Evolutionary conservation across 495 filamentous ascomycete species (phyloP).

Genomic region (Haplographium delicatum): DNA sequence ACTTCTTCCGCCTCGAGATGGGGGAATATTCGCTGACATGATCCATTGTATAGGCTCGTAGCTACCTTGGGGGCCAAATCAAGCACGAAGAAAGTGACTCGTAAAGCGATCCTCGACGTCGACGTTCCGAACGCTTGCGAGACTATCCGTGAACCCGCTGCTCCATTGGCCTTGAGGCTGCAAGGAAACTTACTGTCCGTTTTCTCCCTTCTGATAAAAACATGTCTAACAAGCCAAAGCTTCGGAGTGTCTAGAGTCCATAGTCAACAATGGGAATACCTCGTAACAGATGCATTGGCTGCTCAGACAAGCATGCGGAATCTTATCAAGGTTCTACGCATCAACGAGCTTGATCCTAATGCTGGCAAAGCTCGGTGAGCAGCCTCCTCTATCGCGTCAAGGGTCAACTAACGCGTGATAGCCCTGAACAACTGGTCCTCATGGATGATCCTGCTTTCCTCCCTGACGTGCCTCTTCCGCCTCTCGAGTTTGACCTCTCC

Average conservation of each 20-base stretch:
- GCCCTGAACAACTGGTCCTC: slow-evolving; percentile 73
- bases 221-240: slow-evolving; percentile 32
- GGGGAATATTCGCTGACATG: background rate
- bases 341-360: slow-evolving; percentile 58
- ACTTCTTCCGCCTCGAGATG: background rate
- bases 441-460: slow-evolving; percentile 84
- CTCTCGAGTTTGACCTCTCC: slow-evolving; percentile 51
- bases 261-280: slow-evolving; percentile 79
- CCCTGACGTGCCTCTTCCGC: slow-evolving; percentile 56
- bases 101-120: slow-evolving; percentile 86
- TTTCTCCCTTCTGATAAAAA: slow-evolving; percentile 30
- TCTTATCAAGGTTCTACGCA: slow-evolving; percentile 46
- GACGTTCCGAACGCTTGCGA: slow-evolving; percentile 81
- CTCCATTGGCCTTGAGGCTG: slow-evolving; percentile 85
- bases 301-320: slow-evolving; percentile 67
- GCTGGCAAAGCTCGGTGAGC: slow-evolving; percentile 69
- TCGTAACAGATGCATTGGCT: slow-evolving; percentile 72
- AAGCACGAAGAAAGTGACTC: slow-evolving; percentile 65
- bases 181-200: slow-evolving; percentile 74
- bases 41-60: slow-evolving; percentile 65
- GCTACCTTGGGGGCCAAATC: slow-evolving; percentile 81
- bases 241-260: slow-evolving; percentile 83
- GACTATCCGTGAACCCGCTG: slow-evolving; percentile 77
- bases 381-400: background rate
- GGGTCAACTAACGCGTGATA: slow-evolving; percentile 29